These are phyloP conservation scores for Quillaja saponaria DNA, from an alignment of 306 rosid species.

Conservation along the genomic window DNA sequence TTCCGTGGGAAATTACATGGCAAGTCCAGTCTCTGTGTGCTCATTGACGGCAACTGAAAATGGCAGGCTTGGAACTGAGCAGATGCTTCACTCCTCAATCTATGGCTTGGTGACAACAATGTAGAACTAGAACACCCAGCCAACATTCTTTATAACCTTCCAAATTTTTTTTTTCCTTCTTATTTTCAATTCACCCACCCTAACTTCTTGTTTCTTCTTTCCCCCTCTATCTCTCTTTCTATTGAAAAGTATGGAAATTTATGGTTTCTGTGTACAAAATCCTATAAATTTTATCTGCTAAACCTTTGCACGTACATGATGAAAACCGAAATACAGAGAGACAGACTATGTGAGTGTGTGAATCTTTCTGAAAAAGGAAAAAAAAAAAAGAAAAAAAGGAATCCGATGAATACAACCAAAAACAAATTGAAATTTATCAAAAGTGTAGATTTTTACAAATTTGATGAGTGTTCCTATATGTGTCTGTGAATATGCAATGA, in stretches of 20 bases:
- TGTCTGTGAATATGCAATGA: constrained; percentile 34
- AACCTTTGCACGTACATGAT: constrained; percentile 24
- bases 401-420: constrained; percentile 81
- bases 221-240: constrained; percentile 40
- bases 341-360: constrained; percentile 59
- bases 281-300: constrained; percentile 12
- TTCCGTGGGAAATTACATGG: constrained; percentile 80
- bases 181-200: constrained; percentile 47
- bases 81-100: constrained; percentile 91
- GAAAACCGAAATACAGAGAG: constrained; percentile 44
- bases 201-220: constrained; percentile 32
- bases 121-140: constrained; percentile 99
- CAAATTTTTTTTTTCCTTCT: constrained; percentile 31
- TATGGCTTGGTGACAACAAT: constrained; percentile 97
- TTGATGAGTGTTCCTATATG: constrained; percentile 63
- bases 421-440: constrained; percentile 38
- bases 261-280: constrained; percentile 14
- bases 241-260: constrained; percentile 26
- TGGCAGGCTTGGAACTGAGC: constrained; percentile 91
- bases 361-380: constrained; percentile 20
- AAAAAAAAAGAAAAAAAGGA: constrained; percentile 45
- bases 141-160: constrained; percentile 82
- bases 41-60: constrained; percentile 89
- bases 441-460: constrained; percentile 38
- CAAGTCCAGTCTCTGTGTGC: constrained; percentile 90